phyloP scores from a whole-genome alignment of 345 rosid genomes.

The Rhizophora apiculata region DNA sequence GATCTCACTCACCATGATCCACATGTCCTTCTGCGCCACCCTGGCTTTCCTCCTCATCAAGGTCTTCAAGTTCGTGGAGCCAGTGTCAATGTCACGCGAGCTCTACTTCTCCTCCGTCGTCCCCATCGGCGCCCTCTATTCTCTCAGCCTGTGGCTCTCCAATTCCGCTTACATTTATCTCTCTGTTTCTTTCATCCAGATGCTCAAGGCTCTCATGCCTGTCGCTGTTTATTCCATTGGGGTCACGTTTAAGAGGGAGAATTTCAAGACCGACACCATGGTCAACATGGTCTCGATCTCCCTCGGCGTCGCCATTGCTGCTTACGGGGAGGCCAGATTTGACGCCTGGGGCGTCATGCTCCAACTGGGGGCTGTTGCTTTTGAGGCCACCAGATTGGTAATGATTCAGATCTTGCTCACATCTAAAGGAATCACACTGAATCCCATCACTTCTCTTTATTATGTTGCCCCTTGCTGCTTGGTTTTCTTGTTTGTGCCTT shows the following conservation, averaged over 20 bases:
- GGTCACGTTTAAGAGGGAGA: slow-evolving; percentile 59
- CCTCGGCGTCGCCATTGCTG: slow-evolving; percentile 79
- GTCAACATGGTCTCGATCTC: slow-evolving; percentile 92
- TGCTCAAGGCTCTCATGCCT: slow-evolving; percentile 96
- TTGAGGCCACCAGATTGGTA: slow-evolving; percentile 90
- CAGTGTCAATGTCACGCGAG: slow-evolving; percentile 78
- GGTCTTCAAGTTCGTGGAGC: slow-evolving; percentile 85
- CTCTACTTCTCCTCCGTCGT: slow-evolving; percentile 78
- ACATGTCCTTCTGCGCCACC: slow-evolving; percentile 91
- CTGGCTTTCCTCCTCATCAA: slow-evolving; percentile 85
- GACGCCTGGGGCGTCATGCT: slow-evolving; percentile 82
- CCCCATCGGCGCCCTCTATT: slow-evolving; percentile 89
- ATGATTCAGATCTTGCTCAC: slow-evolving; percentile 87
- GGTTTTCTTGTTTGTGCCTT: slow-evolving; percentile 68
- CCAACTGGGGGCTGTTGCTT: slow-evolving; percentile 89
- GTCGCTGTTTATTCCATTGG: slow-evolving; percentile 97
- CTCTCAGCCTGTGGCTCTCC: slow-evolving; percentile 89
- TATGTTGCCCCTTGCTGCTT: slow-evolving; percentile 92
- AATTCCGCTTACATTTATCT: slow-evolving; percentile 97
- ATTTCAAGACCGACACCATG: slow-evolving; percentile 72
- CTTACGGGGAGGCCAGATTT: slow-evolving; percentile 92
- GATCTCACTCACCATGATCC: slow-evolving; percentile 96
- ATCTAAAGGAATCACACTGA: slow-evolving; percentile 75
- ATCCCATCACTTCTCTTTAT: slow-evolving; percentile 79
- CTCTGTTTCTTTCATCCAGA: slow-evolving; percentile 95